These are phyloP conservation scores for Agastache rugosa DNA, from an alignment of 257 asterid genomes.

Conservation along the genomic window DNA sequence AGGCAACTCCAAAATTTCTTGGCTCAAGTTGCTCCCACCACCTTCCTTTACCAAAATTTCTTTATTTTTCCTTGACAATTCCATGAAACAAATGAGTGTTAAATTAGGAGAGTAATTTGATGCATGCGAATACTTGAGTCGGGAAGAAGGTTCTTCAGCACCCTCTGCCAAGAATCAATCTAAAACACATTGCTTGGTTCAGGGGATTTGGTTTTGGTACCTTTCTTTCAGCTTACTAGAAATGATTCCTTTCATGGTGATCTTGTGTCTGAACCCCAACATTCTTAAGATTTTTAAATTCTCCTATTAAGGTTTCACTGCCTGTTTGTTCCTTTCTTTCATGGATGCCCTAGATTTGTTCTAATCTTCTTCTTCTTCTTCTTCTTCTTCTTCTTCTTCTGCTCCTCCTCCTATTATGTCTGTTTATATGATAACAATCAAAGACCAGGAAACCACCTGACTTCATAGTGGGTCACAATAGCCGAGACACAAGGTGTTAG, in stretches of 20 bases:
- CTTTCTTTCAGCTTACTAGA: background rate
- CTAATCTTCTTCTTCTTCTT: slow-evolving; percentile 2
- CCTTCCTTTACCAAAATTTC: background rate
- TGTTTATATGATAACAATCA: background rate
- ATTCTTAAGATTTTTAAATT: slow-evolving; percentile 25
- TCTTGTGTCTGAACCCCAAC: slow-evolving; percentile 3
- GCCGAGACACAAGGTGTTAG: slow-evolving; percentile 24
- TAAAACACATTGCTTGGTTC: background rate
- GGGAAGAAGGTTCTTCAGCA: slow-evolving; percentile 1
- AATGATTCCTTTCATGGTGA: slow-evolving; percentile 29
- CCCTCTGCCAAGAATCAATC: background rate
- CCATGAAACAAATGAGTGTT: background rate
- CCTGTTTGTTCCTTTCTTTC: slow-evolving; percentile 9
- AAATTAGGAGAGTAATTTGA: slow-evolving; percentile 6
- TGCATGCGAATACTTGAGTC: background rate
- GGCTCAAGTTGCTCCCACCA: background rate
- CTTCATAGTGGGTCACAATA: slow-evolving; percentile 7
- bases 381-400: background rate
- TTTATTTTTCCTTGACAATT: background rate
- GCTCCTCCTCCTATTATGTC: background rate
- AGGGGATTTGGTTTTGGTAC: background rate
- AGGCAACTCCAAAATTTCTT: background rate
- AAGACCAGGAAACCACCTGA: background rate
- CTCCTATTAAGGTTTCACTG: slow-evolving; percentile 4
- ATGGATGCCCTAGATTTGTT: background rate